A percentile compares a stretch with the other conserved stretches of the same genome.
Evolutionary conservation across 116 monocot genomes (phyloP).

Genomic region (Zostera marina): DNA sequence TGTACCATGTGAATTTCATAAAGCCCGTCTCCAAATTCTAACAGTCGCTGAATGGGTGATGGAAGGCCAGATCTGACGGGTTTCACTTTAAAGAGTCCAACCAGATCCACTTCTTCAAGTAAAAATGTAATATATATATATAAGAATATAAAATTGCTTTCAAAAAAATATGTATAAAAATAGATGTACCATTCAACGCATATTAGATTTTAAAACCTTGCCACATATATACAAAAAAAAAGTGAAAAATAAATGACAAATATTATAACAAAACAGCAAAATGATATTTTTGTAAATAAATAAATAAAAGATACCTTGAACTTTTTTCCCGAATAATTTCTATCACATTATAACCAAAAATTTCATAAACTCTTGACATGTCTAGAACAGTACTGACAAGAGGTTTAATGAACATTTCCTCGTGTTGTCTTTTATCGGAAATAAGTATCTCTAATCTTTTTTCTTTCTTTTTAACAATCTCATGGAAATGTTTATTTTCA

Average conservation of each 20-base stretch:
- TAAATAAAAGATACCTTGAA: neutral
- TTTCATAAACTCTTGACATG: neutral
- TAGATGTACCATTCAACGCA: neutral
- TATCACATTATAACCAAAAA: neutral
- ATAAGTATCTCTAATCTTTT: constrained; percentile 5
- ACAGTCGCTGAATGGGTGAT: too few species aligned
- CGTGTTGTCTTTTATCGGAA: constrained; percentile 15
- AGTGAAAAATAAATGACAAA: neutral
- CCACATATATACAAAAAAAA: neutral
- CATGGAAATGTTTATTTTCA: constrained; percentile 10
- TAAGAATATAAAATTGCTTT: neutral
- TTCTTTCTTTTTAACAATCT: constrained; percentile 21
- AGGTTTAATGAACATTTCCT: constrained; percentile 12
- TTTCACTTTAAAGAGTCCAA: too few species aligned
- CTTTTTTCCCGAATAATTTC: neutral
- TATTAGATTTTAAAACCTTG: neutral
- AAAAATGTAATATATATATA: too few species aligned
- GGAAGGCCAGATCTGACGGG: too few species aligned
- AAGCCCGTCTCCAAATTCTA: too few species aligned
- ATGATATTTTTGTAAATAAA: neutral
- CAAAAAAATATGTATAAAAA: neutral
- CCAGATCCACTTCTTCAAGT: too few species aligned
- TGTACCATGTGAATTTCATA: too few species aligned
- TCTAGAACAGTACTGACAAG: neutral
- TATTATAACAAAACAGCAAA: constrained; percentile 1